Evolutionary conservation across 1,284 basidiomycete genomes (phyloP).

Genomic region (Vanrija humicola): DNA sequence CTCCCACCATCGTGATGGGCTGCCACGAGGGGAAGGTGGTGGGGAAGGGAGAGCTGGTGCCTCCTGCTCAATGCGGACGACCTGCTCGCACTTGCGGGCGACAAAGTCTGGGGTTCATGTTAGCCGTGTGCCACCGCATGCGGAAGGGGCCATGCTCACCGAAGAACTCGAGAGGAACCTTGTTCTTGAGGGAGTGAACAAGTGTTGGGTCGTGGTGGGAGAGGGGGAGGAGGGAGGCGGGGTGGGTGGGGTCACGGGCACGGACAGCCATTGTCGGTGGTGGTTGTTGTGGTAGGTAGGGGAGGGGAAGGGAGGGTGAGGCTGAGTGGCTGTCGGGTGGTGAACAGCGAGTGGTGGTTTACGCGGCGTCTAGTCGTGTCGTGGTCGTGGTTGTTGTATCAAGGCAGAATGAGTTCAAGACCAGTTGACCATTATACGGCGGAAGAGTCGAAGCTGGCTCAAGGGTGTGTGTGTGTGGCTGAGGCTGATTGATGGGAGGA

Average conservation of each 20-base stretch:
- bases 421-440: no score
- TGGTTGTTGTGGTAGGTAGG: no score
- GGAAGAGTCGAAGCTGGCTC: no score
- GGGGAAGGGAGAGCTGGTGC: slow-evolving; percentile 9
- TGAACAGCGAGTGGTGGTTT: no score
- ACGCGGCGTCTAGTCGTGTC: no score
- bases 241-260: slow-evolving; percentile 38
- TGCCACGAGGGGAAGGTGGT: slow-evolving; percentile 12
- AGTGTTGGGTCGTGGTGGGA: slow-evolving; percentile 66
- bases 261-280: no score
- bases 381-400: no score
- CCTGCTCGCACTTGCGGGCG: slow-evolving; percentile 35
- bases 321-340: no score
- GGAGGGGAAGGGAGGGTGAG: no score
- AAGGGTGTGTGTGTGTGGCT: no score
- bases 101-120: slow-evolving; percentile 32
- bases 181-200: slow-evolving; percentile 39
- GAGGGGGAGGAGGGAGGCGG: slow-evolving; percentile 64
- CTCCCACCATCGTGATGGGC: slow-evolving; percentile 39
- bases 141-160: slow-evolving; percentile 58
- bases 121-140: slow-evolving; percentile 46
- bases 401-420: no score
- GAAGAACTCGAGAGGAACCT: slow-evolving; percentile 60
- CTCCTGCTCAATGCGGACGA: slow-evolving; percentile 39
- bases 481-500: no score